These are phyloP conservation scores for Boletus rex-veris DNA, from an alignment of 768 basidiomycete genomes.

Conservation along the genomic window DNA sequence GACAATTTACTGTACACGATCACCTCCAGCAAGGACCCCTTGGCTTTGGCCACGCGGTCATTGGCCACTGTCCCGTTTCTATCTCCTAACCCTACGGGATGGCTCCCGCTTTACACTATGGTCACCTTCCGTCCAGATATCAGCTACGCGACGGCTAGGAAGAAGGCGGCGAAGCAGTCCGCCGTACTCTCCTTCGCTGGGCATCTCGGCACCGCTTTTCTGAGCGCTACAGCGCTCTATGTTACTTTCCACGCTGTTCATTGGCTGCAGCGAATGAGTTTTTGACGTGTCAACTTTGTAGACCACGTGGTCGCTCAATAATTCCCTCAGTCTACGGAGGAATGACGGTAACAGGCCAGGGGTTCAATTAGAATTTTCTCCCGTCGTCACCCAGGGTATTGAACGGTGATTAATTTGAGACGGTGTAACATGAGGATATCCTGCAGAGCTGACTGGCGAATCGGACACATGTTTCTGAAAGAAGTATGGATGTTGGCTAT, in stretches of 20 bases:
- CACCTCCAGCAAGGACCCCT: constrained; percentile 47
- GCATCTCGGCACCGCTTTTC: constrained; percentile 44
- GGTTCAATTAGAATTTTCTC: constrained; percentile 20
- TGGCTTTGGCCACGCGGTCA: constrained; percentile 43
- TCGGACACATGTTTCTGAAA: constrained; percentile 23
- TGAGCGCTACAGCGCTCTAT: constrained; percentile 45
- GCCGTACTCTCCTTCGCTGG: constrained; percentile 50
- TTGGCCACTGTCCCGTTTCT: constrained; percentile 57
- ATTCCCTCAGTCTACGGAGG: constrained; percentile 28
- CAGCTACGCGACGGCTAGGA: constrained; percentile 78
- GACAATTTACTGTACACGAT: constrained; percentile 72
- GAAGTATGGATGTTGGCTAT: constrained; percentile 15
- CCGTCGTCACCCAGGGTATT: constrained; percentile 19
- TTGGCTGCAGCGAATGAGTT: constrained; percentile 18
- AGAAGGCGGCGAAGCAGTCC: constrained; percentile 68
- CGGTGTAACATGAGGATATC: constrained; percentile 32
- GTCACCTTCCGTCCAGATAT: constrained; percentile 97
- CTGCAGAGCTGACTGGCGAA: constrained; percentile 18
- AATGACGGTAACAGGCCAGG: constrained; percentile 15
- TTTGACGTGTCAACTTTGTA: constrained; percentile 28
- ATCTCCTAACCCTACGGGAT: constrained; percentile 59
- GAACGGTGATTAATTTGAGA: constrained; percentile 36
- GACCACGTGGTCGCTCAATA: constrained; percentile 28
- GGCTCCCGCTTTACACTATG: constrained; percentile 96
- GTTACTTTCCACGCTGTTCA: constrained; percentile 13